Base-by-base conservation (phyloP, 2,329 filamentous ascomycete genomes). In the Nemania sp. region DNA sequence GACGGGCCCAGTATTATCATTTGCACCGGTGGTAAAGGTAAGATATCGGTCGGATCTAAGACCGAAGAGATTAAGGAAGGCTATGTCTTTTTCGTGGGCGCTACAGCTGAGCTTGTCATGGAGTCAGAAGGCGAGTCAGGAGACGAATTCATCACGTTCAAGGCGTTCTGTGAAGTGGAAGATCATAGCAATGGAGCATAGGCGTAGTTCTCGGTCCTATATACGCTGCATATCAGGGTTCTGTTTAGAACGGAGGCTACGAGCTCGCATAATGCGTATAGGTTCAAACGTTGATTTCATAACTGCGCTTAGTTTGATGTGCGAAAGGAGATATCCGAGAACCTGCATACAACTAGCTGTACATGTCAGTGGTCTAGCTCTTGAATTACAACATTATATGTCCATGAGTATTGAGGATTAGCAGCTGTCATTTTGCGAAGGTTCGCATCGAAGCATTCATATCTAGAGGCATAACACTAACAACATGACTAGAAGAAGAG, bases 1-100 rank as follows among this genome's bases (percentile, higher is more conserved):
- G 84, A 88, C 6, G 94, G 94, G 0, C 94, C 94, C 0, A 96
- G 91, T 70, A 91, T 99, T 64, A 73, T 97, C 61, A 94, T 99
- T 57, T 96, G 91, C 74, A 97, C 93, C 0, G 78, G 80, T 37
- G 94, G 94, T 11, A 81, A 80, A 60, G 94, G 94, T 17, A 91
- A 80, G 64, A 93, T 99, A 58, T 86, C 85, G 5, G 91, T 97
- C 0, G 93, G 93, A 0, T 82, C 88, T 1, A 96, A 91, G 70
- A 84, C 80, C 5, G 84, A 93, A 70, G 85, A 89, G 64, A 77
- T 91, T 41, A 81, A 83, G 70, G 81, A 86, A 66, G 89, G 89
- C 0, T 86, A 86, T 66, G 86, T 92, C 24, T 92, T 84, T 71
- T 93, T 92, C 66, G 89, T 97, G 3, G 94, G 94, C 2, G 89